phyloP scores from a whole-genome alignment of 1,284 basidiomycete genomes.

The Xerocomus minutiporus region DNA sequence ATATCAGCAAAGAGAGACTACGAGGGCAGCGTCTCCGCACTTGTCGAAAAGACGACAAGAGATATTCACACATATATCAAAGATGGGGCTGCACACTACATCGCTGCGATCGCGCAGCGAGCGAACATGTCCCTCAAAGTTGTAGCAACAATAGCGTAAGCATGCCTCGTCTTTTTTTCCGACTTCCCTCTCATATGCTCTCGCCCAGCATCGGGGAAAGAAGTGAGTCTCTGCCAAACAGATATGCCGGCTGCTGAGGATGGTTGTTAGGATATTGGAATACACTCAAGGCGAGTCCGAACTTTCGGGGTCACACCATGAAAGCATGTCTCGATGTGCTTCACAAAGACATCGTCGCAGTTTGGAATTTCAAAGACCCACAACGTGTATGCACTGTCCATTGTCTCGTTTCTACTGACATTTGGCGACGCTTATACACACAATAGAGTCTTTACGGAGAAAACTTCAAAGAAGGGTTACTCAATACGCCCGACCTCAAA shows the following conservation, averaged over 20 bases:
- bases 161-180: neutral
- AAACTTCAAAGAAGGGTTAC: neutral
- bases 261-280: constrained; percentile 9
- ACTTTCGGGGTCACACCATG: constrained; percentile 1
- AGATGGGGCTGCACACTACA: neutral
- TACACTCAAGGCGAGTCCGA: neutral
- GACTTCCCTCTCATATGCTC: neutral
- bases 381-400: neutral
- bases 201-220: neutral
- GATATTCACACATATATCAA: neutral
- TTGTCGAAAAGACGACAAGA: neutral
- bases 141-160: constrained; percentile 3
- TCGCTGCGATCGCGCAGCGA: constrained; percentile 1
- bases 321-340: constrained; percentile 5
- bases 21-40: neutral
- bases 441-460: neutral
- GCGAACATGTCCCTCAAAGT: constrained; percentile 2
- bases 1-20: neutral
- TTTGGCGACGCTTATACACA: neutral
- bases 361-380: constrained; percentile 9
- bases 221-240: neutral
- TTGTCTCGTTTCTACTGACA: neutral
- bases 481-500: neutral
- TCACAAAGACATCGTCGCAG: constrained; percentile 6
- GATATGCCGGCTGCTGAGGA: neutral